A percentile compares a stretch with the other conserved stretches of the same genome.
Conservation (phyloP, 345 rosid species). For the Euphorbia lathyris region DNA sequence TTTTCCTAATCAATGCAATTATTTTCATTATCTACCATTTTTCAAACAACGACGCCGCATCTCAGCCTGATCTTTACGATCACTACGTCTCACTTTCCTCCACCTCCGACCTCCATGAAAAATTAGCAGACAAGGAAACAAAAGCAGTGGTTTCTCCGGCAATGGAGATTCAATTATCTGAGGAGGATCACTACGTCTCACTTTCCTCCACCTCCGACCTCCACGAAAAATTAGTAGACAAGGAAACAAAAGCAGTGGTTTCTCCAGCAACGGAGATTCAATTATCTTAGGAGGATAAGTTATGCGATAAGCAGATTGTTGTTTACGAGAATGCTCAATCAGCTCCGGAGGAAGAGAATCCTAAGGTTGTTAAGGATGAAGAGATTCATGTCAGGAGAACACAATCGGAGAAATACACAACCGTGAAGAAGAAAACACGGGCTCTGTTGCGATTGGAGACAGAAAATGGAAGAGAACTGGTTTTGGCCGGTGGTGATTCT, state of each 20-base stretch:
- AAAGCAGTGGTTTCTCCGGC: no score
- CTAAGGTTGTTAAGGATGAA: background rate
- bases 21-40: conserved; percentile 33
- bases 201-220: conserved; percentile 4
- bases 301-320: conserved; percentile 19
- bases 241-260: background rate
- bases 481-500: no score
- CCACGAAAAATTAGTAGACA: no score
- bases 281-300: background rate
- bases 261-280: background rate
- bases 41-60: conserved; percentile 13
- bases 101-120: no score
- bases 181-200: conserved; percentile 37
- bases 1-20: conserved; percentile 45
- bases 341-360: background rate
- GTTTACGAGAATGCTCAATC: background rate
- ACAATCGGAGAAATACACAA: conserved; percentile 13
- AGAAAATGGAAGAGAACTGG: conserved; percentile 15
- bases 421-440: conserved; percentile 17
- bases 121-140: no score
- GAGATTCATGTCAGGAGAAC: conserved; percentile 24
- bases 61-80: no score
- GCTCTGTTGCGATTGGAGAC: no score
- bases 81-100: no score
- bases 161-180: no score